Conservation (phyloP, 257 asterid species). For the Lycium ferocissimum region DNA sequence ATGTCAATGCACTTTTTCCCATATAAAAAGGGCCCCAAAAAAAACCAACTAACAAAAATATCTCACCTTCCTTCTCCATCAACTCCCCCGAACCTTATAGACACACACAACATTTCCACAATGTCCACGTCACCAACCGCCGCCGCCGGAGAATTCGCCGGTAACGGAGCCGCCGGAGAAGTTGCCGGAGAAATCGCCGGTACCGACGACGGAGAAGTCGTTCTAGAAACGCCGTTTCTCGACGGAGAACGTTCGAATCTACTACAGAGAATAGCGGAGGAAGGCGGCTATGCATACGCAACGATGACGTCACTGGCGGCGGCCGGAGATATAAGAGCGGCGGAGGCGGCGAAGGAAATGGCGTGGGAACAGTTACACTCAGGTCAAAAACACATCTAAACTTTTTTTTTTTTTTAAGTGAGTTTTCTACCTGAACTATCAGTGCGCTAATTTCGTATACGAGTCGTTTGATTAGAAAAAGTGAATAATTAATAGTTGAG, state of each 20-base stretch:
- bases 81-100: too few relatives aligned
- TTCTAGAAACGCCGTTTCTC: conserved; percentile 71
- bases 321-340: conserved; percentile 77
- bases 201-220: conserved; percentile 33
- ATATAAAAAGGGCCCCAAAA: conserved; percentile 29
- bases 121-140: conserved; percentile 23
- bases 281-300: conserved; percentile 91
- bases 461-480: too few relatives aligned
- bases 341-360: conserved; percentile 94
- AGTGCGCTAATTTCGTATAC: too few relatives aligned
- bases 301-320: conserved; percentile 71
- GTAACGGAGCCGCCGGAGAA: conserved; percentile 35
- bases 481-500: too few relatives aligned
- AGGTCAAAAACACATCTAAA: too few relatives aligned
- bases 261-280: conserved; percentile 62
- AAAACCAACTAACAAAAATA: conserved; percentile 34
- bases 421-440: too few relatives aligned
- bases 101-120: conserved; percentile 12
- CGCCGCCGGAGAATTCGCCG: background rate
- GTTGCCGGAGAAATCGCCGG: conserved; percentile 41
- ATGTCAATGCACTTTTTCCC: background rate
- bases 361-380: conserved; percentile 99
- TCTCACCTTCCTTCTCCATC: conserved; percentile 34
- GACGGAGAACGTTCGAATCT: conserved; percentile 56
- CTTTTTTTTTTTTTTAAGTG: too few relatives aligned